Conservation (phyloP, 306 rosid genomes). For the Cicer cuneatum region DNA sequence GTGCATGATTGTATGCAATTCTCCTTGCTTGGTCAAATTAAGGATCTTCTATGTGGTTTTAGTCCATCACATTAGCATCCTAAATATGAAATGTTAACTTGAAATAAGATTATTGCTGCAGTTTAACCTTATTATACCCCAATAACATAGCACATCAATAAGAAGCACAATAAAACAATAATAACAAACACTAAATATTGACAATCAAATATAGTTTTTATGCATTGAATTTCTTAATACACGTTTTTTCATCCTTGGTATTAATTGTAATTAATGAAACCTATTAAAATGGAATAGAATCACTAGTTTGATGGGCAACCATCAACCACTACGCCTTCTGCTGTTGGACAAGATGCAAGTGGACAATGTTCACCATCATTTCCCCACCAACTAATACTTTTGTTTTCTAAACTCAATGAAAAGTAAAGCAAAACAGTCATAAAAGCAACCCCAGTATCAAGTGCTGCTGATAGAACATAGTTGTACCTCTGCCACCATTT, state of each 20-base stretch:
- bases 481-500: conserved; percentile 94
- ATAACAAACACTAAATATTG: conserved; percentile 29
- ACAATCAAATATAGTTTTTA: not conserved
- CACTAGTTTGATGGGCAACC: conserved; percentile 60
- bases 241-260: not conserved
- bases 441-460: conserved; percentile 89
- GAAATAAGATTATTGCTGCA: not conserved
- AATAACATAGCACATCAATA: too few species aligned
- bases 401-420: conserved; percentile 61
- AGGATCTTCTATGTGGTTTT: too few species aligned
- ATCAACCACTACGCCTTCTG: conserved; percentile 59
- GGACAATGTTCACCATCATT: conserved; percentile 73
- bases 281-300: conserved; percentile 13
- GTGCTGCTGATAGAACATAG: conserved; percentile 80
- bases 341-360: conserved; percentile 72
- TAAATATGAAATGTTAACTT: too few species aligned
- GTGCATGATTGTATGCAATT: too few species aligned
- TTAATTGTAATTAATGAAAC: conserved; percentile 6
- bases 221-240: conserved; percentile 15
- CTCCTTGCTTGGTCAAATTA: too few species aligned
- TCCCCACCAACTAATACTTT: conserved; percentile 75
- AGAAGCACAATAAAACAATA: not conserved
- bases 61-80: too few species aligned
- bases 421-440: conserved; percentile 75
- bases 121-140: not conserved